Base-by-base conservation (phyloP, 176 grass and related monocot species). In the Canna indica region DNA sequence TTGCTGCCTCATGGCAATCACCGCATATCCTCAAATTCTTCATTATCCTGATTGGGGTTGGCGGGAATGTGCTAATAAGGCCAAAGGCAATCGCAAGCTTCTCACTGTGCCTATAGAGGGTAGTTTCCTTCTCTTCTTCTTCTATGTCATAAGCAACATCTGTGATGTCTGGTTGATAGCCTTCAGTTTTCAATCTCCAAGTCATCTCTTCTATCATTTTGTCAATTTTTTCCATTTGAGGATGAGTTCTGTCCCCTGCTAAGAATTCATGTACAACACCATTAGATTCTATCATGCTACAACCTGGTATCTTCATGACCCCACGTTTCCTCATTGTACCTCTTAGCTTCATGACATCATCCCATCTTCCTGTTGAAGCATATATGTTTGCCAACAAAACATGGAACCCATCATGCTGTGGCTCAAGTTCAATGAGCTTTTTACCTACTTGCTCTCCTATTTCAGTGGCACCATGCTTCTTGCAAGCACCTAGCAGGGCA, bases 361-460 rank as follows among this genome's bases (percentile, higher is more conserved):
- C 81, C 92, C 92, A 96, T 77, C 75, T 96, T 68, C 82, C 88
- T 57, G 82, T 85, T 50, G 79, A 86, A 74, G 91, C 88, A 54
- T 91, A 96, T 75, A 96, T 88, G 74, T 96, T 96, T 14, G 83
- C 88, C 71, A 96, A 71, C 79, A 96, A 75, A 70, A 90, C 87
- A 47, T 91, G 83, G 64, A 91, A 86, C 3, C 92, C 92, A 22
- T 96, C 92, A 77, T 96, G 83, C 44, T 80, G 74, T 52, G 88
- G 92, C 59, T 91, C 79, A 53, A 91, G 67, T 38, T 89, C 68
- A 11, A 96, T 73, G 59, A 96, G 86, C 60, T 86, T 88, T 72
- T 71, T 88, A 7, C 85, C 85, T 33, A 96, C 70, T 50, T 81
- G 88, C 73, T 86, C 83, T 76, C 91, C 91, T 45, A 86, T 82